Percentiles rank a stretch among this genome's conserved stretches.
phyloP scores from a whole-genome alignment of 495 filamentous ascomycete genomes.

The Corynascus novoguineensis region DNA sequence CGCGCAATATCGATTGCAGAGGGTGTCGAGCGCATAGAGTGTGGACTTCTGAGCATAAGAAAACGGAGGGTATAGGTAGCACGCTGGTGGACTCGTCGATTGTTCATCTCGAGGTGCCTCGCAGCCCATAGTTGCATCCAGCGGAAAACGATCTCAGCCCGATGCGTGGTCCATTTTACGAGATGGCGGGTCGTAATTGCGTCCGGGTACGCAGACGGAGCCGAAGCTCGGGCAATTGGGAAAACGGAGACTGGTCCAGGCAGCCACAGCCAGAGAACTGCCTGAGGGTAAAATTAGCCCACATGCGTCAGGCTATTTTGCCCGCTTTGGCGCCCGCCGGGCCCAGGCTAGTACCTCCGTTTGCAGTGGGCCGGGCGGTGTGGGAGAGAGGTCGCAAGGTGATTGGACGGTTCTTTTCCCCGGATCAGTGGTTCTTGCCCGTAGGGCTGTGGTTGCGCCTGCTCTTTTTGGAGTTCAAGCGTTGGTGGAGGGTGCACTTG shows the following conservation, averaged over 20 bases:
- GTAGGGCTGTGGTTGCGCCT: constrained; percentile 5
- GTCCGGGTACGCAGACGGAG: background rate
- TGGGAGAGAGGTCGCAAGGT: background rate
- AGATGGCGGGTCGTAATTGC: background rate
- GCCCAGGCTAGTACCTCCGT: too few species aligned
- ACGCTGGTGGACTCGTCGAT: too few species aligned
- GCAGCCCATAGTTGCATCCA: background rate
- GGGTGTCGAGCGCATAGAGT: too few species aligned
- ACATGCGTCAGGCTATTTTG: constrained; percentile 3
- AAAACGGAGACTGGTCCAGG: constrained; percentile 1
- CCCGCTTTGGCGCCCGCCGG: constrained; percentile 7
- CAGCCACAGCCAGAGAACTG: background rate
- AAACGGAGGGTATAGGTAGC: background rate
- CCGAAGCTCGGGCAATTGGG: background rate
- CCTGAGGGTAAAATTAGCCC: constrained; percentile 13
- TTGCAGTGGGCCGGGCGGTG: background rate
- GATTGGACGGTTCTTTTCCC: constrained; percentile 2
- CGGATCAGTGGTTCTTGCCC: background rate
- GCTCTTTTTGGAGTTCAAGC: too few species aligned
- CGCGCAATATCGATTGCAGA: background rate
- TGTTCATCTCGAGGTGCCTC: too few species aligned
- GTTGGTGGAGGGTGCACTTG: too few species aligned
- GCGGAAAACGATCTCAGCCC: background rate
- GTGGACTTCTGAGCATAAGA: too few species aligned
- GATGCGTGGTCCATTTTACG: constrained; percentile 7